These are phyloP conservation scores for Xylariaceae sp. DNA, from an alignment of 2,329 filamentous ascomycete species.

Conservation along the genomic window DNA sequence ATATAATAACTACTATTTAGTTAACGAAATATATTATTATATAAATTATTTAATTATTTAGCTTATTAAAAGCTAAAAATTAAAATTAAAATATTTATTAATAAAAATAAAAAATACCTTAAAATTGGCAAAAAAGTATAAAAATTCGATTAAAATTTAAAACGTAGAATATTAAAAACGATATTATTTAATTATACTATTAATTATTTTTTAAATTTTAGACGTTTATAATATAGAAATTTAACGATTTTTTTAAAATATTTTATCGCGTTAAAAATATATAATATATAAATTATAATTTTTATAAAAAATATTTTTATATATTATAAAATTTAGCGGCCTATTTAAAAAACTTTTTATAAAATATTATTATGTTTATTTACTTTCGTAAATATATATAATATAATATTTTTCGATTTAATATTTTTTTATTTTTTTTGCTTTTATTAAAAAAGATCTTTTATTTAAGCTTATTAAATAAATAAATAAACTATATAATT, in stretches of 20 bases:
- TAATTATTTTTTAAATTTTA: background rate
- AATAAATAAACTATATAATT: background rate
- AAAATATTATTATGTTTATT: background rate
- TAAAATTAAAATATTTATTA: background rate
- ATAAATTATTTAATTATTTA: too few relatives aligned
- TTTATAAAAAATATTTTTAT: background rate
- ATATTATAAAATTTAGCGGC: background rate
- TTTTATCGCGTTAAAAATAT: background rate
- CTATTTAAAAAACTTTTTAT: slow-evolving; percentile 1
- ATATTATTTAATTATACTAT: background rate
- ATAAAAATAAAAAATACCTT: background rate
- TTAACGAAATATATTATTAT: too few relatives aligned
- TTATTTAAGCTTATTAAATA: too few relatives aligned
- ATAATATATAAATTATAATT: background rate
- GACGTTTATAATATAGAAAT: background rate
- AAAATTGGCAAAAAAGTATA: too few relatives aligned
- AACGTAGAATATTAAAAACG: background rate
- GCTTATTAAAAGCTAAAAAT: too few relatives aligned
- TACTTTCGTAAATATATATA: background rate
- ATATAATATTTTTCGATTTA: background rate
- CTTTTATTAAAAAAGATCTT: too few relatives aligned
- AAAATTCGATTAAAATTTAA: background rate
- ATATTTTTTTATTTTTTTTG: background rate
- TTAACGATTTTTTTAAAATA: background rate
- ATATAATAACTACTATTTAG: too few relatives aligned